Evolutionary conservation across 352 stramenopile species (phyloP).

Genomic region (Phytophthora melonis): DNA sequence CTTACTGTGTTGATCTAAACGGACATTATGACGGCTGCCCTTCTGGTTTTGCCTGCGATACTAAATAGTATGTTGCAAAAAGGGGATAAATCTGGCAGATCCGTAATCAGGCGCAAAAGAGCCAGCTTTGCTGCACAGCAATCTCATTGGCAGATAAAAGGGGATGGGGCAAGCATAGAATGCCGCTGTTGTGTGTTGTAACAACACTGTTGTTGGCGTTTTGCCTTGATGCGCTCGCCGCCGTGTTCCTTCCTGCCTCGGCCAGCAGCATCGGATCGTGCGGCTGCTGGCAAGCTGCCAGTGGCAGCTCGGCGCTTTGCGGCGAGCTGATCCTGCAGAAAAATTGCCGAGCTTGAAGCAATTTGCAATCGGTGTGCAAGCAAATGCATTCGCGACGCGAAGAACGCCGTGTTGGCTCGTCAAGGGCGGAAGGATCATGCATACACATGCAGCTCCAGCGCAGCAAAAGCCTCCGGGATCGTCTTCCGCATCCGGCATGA

Average conservation of each 20-base stretch:
- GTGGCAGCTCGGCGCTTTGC: not conserved
- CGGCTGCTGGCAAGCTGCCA: not conserved
- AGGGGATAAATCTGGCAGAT: not conserved
- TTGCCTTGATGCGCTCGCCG: not conserved
- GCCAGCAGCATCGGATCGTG: not conserved
- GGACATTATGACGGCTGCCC: no score
- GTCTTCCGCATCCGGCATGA: slow-evolving; percentile 10
- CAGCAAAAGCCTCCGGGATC: not conserved
- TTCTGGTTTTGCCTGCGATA: no score
- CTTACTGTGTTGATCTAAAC: no score
- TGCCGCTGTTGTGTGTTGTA: not conserved
- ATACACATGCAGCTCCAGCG: no score
- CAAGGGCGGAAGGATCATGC: slow-evolving; percentile 7
- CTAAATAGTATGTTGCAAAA: no score
- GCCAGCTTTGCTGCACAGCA: slow-evolving; percentile 16
- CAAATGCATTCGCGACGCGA: no score
- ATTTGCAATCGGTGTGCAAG: no score
- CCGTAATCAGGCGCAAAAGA: slow-evolving; percentile 27
- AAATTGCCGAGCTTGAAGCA: not conserved
- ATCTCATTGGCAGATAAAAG: slow-evolving; percentile 12
- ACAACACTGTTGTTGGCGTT: not conserved
- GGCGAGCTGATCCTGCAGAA: not conserved
- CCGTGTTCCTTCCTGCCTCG: not conserved
- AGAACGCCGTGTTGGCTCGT: slow-evolving; percentile 19
- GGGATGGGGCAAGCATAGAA: slow-evolving; percentile 19